phyloP scores from a whole-genome alignment of 352 stramenopile genomes.

The Lagenidium giganteum region DNA sequence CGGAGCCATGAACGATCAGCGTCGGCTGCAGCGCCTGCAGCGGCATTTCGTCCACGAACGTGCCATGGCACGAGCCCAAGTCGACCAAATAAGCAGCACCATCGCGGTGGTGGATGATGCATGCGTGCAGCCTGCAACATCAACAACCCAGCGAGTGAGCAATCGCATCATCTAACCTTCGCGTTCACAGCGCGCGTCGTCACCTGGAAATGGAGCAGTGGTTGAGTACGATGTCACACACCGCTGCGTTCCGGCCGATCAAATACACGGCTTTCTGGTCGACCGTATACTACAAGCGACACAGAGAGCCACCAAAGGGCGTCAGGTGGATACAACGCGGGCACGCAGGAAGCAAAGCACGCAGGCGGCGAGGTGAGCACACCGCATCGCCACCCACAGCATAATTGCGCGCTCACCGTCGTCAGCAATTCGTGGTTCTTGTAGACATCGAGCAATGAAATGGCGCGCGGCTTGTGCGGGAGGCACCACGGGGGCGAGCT shows the following conservation, averaged over 20 bases:
- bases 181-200: no score
- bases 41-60: conserved; percentile 61
- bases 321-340: conserved; percentile 5
- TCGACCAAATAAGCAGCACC: conserved; percentile 74
- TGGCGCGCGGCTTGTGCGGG: conserved; percentile 35
- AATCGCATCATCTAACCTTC: no score
- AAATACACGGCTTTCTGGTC: conserved; percentile 75
- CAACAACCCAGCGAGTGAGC: neutral
- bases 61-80: conserved; percentile 72
- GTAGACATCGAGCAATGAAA: conserved; percentile 75
- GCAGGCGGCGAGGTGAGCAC: no score
- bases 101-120: conserved; percentile 70
- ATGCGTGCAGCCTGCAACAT: conserved; percentile 46
- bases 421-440: conserved; percentile 78
- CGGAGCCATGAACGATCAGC: conserved; percentile 51
- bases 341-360: no score
- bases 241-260: conserved; percentile 64
- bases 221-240: conserved; percentile 77
- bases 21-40: conserved; percentile 63
- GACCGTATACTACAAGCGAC: conserved; percentile 49
- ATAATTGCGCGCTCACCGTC: no score
- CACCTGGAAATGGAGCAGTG: conserved; percentile 81
- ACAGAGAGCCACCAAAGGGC: conserved; percentile 2
- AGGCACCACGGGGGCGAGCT: conserved; percentile 50
- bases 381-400: neutral